Evolutionary conservation across 352 stramenopile species (phyloP), one percentile per base, ranked within the genome.

Genomic region (Globisporangium radiosum): DNA sequence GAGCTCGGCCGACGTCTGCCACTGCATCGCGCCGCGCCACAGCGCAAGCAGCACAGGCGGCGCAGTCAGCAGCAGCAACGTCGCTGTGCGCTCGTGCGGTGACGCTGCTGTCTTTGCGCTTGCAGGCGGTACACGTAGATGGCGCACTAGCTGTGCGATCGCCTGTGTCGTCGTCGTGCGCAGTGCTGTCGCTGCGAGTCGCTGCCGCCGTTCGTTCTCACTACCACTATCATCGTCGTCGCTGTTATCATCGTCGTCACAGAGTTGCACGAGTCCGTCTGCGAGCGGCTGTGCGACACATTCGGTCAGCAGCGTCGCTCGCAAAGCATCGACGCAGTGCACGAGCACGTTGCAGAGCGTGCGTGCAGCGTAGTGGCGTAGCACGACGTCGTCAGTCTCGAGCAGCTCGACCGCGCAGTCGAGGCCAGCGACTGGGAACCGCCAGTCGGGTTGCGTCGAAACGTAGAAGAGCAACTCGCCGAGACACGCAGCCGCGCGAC

Each of bases 381-480:
- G 57, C 14, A 72, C 48, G 17, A 72, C 7, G 53, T 92, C 69
- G 0, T 60, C 17, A 50, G 78, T 71, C 10, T 80, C 68, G 7
- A 94, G 54, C 19, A 60, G 58, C 1, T 54, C 37, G 3, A 90
- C 54, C 14, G 91, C 55, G 50, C 64, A 62, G 0, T 68, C 47
- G 13, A 85, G 49, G 1, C 68, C 69, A 1, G 64, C 57, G 36
- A 64, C 58, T 2, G 75, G 69, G 25, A 87, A 50, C 25, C 72
- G 54, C 59, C 62, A 73, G 14, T 78, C 65, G 25, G 81, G 69
- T 52, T 89, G 78, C 0, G 82, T 86, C 8, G 79, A 75, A 10
- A 85, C 76, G 57, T 91, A 91, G 57, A 92, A 90, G 0, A 90
- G 53, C 17, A 92, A 60, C 57, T 92, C 82, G 7, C 85, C 85